Evolutionary conservation across 345 rosid genomes (phyloP).

Genomic region (Eucalyptus tenuipes): DNA sequence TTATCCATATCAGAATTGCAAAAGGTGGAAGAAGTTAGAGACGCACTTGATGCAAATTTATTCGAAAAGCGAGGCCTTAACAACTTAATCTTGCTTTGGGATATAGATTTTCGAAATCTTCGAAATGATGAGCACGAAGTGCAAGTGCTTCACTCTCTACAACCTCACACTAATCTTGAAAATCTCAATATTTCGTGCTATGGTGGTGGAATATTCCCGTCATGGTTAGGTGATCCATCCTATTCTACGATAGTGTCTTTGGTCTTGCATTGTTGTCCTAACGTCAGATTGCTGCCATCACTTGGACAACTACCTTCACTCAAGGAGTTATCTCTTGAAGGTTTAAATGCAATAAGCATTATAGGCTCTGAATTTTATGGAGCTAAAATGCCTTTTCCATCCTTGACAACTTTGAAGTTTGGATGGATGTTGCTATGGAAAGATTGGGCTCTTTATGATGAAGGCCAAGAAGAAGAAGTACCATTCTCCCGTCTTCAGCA

Average conservation of each 20-base stretch:
- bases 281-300: accelerated
- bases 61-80: background rate
- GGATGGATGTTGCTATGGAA: background rate
- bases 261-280: background rate
- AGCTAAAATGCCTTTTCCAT: background rate
- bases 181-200: background rate
- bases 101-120: background rate
- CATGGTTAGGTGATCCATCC: background rate
- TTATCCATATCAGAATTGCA: too few species aligned
- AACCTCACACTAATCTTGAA: background rate
- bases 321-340: background rate
- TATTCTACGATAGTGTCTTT: background rate
- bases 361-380: background rate
- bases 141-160: accelerated
- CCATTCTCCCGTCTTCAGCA: background rate
- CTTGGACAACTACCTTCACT: background rate
- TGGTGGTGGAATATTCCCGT: background rate
- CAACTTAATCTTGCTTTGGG: background rate
- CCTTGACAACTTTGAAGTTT: background rate
- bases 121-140: accelerated
- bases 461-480: background rate
- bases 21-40: too few species aligned
- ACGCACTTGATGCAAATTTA: too few species aligned
- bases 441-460: background rate
- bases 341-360: background rate